These are phyloP conservation scores for Lactarius akahatsu DNA, from an alignment of 768 basidiomycete species.

Conservation along the genomic window DNA sequence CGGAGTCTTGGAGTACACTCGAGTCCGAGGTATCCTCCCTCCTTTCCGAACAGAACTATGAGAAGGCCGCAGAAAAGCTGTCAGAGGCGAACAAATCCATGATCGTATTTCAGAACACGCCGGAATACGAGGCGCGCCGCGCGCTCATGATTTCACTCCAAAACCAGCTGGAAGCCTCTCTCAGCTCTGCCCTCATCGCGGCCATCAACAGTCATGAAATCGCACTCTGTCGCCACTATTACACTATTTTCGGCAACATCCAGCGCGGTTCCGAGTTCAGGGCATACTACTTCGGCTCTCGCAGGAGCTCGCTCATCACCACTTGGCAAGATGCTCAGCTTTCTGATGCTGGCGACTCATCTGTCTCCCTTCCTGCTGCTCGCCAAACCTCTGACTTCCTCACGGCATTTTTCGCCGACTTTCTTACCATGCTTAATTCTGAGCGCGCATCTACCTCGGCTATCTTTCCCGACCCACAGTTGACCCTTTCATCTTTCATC, in stretches of 20 bases:
- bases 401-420: conserved; percentile 67
- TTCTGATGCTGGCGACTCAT: conserved; percentile 46
- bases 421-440: conserved; percentile 61
- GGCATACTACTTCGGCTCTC: conserved; percentile 89
- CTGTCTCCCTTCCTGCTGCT: conserved; percentile 29
- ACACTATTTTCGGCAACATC: conserved; percentile 85
- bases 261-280: conserved; percentile 91
- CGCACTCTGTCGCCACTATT: conserved; percentile 71
- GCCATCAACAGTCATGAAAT: conserved; percentile 82
- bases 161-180: conserved; percentile 91
- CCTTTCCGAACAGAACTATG: conserved; percentile 74
- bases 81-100: conserved; percentile 88
- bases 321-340: conserved; percentile 67
- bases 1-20: conserved; percentile 94
- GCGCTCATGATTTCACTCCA: conserved; percentile 88
- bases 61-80: conserved; percentile 88
- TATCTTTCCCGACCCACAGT: conserved; percentile 85
- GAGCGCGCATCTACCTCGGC: conserved; percentile 74
- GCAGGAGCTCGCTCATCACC: conserved; percentile 60
- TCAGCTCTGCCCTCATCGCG: conserved; percentile 86
- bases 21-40: conserved; percentile 89
- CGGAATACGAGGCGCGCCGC: conserved; percentile 85
- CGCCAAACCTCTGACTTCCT: conserved; percentile 65
- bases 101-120: conserved; percentile 89
- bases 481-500: conserved; percentile 77